Conservation (phyloP, 2,329 filamentous ascomycete species). For the Acrocalymma vagum region DNA sequence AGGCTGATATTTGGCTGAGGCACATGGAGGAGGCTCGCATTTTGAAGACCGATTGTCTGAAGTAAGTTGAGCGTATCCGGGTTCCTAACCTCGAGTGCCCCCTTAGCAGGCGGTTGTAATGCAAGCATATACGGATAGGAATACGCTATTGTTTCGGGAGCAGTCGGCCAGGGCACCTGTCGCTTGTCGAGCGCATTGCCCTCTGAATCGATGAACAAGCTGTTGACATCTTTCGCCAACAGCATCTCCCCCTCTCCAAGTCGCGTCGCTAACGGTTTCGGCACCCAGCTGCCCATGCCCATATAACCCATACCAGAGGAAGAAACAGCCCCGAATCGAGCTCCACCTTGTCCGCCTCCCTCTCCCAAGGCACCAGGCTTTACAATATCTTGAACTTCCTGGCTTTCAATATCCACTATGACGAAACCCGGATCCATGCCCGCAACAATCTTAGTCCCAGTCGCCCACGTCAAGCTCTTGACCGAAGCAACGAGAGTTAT, state of each 20-base stretch:
- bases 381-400: conserved; percentile 78
- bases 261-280: conserved; percentile 85
- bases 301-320: conserved; percentile 95
- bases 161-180: conserved; percentile 90
- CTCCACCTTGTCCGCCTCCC: conserved; percentile 69
- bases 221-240: conserved; percentile 97
- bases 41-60: conserved; percentile 83
- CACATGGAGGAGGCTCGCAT: conserved; percentile 86
- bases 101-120: conserved; percentile 82
- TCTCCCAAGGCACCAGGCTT: conserved; percentile 78
- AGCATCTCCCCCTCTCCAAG: conserved; percentile 85
- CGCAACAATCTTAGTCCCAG: conserved; percentile 83
- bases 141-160: conserved; percentile 91
- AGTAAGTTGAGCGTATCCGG: conserved; percentile 90
- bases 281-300: conserved; percentile 89
- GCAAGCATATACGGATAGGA: conserved; percentile 96
- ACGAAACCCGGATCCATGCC: conserved; percentile 93
- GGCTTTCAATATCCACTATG: conserved; percentile 82
- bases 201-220: conserved; percentile 85
- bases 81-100: conserved; percentile 88
- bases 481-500: conserved; percentile 83
- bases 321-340: conserved; percentile 82
- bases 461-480: conserved; percentile 90
- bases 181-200: conserved; percentile 83
- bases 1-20: conserved; percentile 91